Conservation (phyloP, 805 yeast species). For the Blastobotrys mokoenaii region DNA sequence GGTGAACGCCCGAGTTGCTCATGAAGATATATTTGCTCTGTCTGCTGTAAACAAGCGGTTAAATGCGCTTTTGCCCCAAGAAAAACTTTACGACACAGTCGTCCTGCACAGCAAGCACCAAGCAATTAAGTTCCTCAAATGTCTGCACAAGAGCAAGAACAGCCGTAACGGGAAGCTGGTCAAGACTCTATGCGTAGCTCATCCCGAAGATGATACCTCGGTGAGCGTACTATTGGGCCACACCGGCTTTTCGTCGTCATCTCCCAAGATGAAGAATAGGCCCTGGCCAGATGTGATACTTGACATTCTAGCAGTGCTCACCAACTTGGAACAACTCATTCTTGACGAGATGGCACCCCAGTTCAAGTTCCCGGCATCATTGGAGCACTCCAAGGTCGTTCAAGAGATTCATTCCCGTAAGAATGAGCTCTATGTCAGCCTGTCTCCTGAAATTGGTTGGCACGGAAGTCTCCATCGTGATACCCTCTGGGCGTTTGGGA, state of each 20-base stretch:
- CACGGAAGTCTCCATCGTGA: slow-evolving; percentile 1
- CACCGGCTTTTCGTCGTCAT: slow-evolving; percentile 3
- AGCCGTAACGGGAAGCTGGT: slow-evolving; percentile 1
- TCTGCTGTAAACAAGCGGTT: slow-evolving; percentile 5
- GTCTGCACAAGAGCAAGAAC: slow-evolving; percentile 4
- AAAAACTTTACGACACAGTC: slow-evolving; percentile 7
- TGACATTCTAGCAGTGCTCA: slow-evolving; percentile 5
- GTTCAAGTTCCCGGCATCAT: slow-evolving; percentile 5
- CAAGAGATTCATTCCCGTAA: background rate
- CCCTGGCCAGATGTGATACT: slow-evolving; percentile 11
- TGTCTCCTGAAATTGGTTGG: slow-evolving; percentile 14
- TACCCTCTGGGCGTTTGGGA: slow-evolving; percentile 11
- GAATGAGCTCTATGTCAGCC: slow-evolving; percentile 1
- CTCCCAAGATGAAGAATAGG: background rate
- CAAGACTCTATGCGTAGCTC: background rate
- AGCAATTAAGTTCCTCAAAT: slow-evolving; percentile 9
- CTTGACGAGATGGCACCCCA: slow-evolving; percentile 10
- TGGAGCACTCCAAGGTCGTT: background rate
- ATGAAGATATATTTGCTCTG: slow-evolving; percentile 3
- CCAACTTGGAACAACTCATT: slow-evolving; percentile 8
- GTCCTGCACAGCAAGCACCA: slow-evolving; percentile 6
- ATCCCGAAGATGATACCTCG: slow-evolving; percentile 1
- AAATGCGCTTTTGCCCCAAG: slow-evolving; percentile 1
- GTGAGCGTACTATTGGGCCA: background rate
- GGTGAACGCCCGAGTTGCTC: background rate